Conservation (phyloP, 805 yeast species). For the Ogataea trehaloabstinens region DNA sequence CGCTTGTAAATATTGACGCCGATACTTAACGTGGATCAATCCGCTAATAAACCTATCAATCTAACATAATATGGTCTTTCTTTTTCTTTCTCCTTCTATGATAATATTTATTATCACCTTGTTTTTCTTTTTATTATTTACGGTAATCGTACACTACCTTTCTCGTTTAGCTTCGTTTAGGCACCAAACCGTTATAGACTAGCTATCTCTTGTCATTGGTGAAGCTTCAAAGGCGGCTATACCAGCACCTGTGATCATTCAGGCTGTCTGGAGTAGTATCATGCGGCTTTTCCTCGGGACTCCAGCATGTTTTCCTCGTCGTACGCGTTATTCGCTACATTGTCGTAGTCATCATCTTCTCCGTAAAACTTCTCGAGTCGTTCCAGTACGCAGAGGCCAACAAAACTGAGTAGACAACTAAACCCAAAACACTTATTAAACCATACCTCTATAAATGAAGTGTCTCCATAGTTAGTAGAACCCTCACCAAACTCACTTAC, state of each 20-base stretch:
- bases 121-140: not conserved
- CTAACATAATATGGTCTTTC: not conserved
- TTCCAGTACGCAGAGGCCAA: constrained; percentile 26
- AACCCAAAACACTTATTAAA: constrained; percentile 51
- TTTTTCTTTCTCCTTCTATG: constrained; percentile 1
- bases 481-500: constrained; percentile 28
- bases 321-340: constrained; percentile 18
- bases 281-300: constrained; percentile 13
- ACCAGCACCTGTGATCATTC: too few species aligned
- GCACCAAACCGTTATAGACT: not conserved
- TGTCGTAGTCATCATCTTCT: constrained; percentile 22
- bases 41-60: too few species aligned
- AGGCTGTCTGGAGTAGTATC: too few species aligned
- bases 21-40: too few species aligned
- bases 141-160: not conserved
- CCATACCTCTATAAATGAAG: constrained; percentile 46
- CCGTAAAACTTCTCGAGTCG: constrained; percentile 22
- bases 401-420: constrained; percentile 36
- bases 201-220: not conserved
- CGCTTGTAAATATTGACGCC: too few species aligned
- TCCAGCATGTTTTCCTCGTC: constrained; percentile 31
- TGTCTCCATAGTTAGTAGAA: constrained; percentile 11
- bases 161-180: too few species aligned
- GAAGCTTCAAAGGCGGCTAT: too few species aligned
- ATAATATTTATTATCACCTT: constrained; percentile 4